phyloP scores from a whole-genome alignment of 768 basidiomycete species.

The Amylocystis lapponica region DNA sequence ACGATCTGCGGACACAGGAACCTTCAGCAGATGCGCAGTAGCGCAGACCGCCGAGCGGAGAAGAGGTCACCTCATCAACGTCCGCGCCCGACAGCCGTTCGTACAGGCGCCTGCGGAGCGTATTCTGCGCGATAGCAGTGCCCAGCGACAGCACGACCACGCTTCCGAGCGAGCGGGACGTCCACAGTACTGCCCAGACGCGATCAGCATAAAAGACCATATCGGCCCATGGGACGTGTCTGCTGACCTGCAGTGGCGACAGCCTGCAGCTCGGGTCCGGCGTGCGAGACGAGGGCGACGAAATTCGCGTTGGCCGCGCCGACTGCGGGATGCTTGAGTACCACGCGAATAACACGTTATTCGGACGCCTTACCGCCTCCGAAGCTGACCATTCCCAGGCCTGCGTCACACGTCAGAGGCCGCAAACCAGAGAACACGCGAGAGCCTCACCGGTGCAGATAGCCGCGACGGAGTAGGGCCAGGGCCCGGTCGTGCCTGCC shows the following conservation, averaged over 20 bases:
- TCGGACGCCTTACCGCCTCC: conserved; percentile 15
- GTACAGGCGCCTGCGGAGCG: conserved; percentile 40
- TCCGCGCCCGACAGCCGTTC: conserved; percentile 34
- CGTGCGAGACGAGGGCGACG: conserved; percentile 57
- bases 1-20: conserved; percentile 24
- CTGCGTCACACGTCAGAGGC: background rate
- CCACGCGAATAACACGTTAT: background rate
- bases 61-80: conserved; percentile 50
- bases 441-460: conserved; percentile 35
- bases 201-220: background rate
- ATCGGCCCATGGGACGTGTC: background rate
- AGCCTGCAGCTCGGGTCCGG: conserved; percentile 54
- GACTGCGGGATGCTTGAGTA: conserved; percentile 29
- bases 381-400: conserved; percentile 10
- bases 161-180: conserved; percentile 57
- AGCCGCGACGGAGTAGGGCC: conserved; percentile 30
- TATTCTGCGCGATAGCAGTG: conserved; percentile 48
- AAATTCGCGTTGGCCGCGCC: conserved; percentile 49
- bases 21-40: too few relatives aligned
- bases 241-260: conserved; percentile 54
- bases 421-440: background rate
- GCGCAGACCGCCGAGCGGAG: conserved; percentile 10
- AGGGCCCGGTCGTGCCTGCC: conserved; percentile 34
- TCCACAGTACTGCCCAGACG: conserved; percentile 47
- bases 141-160: conserved; percentile 52